Evolutionary conservation across 345 rosid genomes (phyloP).

Genomic region (Hevea brasiliensis): DNA sequence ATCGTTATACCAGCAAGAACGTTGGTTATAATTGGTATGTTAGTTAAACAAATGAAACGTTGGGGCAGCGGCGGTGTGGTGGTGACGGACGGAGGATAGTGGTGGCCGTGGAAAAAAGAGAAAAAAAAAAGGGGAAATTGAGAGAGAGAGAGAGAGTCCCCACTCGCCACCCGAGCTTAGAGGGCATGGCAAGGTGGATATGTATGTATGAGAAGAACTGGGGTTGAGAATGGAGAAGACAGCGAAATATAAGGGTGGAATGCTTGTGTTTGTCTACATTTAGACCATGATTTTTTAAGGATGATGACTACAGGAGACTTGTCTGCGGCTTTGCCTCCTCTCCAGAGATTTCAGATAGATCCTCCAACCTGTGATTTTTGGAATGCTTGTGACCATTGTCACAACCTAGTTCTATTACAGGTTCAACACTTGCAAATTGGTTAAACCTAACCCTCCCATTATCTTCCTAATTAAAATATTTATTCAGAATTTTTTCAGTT

Average conservation of each 20-base stretch:
- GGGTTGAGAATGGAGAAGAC: not conserved
- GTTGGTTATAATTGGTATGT: no score
- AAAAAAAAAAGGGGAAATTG: no score
- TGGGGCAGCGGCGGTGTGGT: not conserved
- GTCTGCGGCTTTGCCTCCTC: constrained; percentile 9
- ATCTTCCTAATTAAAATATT: no score
- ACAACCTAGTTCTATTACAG: no score
- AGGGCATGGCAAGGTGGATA: not conserved
- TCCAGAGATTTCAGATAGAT: constrained; percentile 11
- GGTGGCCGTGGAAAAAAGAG: not conserved
- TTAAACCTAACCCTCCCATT: no score
- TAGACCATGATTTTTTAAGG: not conserved
- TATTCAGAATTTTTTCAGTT: not conserved
- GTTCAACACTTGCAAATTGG: no score
- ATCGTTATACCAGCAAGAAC: no score
- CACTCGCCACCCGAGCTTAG: constrained; percentile 4
- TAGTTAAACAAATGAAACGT: no score
- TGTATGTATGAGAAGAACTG: not conserved
- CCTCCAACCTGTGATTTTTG: not conserved
- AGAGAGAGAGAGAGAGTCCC: not conserved
- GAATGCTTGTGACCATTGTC: no score
- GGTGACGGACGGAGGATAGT: no score
- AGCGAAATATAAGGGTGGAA: not conserved
- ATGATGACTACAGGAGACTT: not conserved
- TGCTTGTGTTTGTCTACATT: not conserved